Evolutionary conservation across 1,139 yeast species (phyloP).

Genomic region (Debaryomyces psychrophilus): DNA sequence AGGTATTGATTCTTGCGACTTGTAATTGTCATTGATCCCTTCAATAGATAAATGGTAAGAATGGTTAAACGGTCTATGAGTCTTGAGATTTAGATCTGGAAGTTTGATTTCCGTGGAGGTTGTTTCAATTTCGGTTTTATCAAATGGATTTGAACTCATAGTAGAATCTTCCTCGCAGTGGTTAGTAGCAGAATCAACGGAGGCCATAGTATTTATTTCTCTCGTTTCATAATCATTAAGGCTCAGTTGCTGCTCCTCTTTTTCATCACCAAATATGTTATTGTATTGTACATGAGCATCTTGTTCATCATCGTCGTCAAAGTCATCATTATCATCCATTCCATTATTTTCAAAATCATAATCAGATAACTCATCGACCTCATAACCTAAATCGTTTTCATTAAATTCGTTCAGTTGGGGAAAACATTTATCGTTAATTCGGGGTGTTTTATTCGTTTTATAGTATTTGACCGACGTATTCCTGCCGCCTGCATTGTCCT

Average conservation of each 20-base stretch:
- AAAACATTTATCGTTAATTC: constrained; percentile 8
- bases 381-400: constrained; percentile 39
- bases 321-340: constrained; percentile 43
- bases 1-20: constrained; percentile 5
- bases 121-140: constrained; percentile 6
- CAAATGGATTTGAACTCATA: constrained; percentile 6
- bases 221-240: background rate
- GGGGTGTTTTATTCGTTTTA: constrained; percentile 32
- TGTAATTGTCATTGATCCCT: constrained; percentile 19
- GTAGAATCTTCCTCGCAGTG: constrained; percentile 5
- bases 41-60: constrained; percentile 39
- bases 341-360: constrained; percentile 58
- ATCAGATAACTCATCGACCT: constrained; percentile 40
- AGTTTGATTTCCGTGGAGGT: constrained; percentile 6
- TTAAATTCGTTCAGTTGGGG: constrained; percentile 25
- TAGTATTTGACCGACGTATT: constrained; percentile 66
- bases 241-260: background rate
- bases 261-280: constrained; percentile 22
- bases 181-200: constrained; percentile 4
- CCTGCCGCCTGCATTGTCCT: constrained; percentile 57
- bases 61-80: constrained; percentile 23
- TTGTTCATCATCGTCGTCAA: constrained; percentile 48
- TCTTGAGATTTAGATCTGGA: background rate
- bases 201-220: background rate
- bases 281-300: constrained; percentile 45